phyloP scores from a whole-genome alignment of 106 monocot genomes.

The Narthecium ossifragum region DNA sequence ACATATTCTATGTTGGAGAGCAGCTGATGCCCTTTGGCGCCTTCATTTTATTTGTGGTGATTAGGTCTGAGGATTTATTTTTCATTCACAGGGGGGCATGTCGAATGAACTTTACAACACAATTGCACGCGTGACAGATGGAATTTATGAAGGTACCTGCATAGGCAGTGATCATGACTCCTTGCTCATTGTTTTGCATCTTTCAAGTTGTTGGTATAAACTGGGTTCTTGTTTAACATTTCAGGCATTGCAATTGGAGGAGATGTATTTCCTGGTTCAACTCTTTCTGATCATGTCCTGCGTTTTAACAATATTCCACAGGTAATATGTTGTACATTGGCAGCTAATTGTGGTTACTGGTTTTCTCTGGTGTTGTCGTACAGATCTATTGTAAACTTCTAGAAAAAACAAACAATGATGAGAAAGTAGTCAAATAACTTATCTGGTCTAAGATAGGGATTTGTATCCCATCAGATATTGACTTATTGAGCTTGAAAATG shows the following conservation, averaged over 20 bases:
- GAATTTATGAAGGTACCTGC: conserved; percentile 92
- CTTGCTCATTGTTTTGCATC: background rate
- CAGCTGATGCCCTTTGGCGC: too few relatives aligned
- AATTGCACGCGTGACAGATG: conserved; percentile 96
- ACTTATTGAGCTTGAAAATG: too few relatives aligned
- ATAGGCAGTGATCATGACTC: background rate
- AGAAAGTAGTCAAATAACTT: too few relatives aligned
- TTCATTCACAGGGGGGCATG: conserved; percentile 80
- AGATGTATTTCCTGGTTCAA: conserved; percentile 98
- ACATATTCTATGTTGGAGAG: too few relatives aligned
- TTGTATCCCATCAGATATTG: too few relatives aligned
- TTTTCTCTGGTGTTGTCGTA: too few relatives aligned
- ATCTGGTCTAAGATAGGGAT: too few relatives aligned
- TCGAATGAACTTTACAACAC: conserved; percentile 96
- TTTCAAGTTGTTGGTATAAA: background rate
- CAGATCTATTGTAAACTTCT: too few relatives aligned
- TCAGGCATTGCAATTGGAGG: conserved; percentile 96
- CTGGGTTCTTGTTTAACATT: background rate
- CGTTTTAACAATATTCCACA: conserved; percentile 96
- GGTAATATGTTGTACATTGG: conserved; percentile 33
- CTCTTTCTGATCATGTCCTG: conserved; percentile 94
- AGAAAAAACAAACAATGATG: too few relatives aligned
- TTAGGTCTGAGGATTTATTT: conserved; percentile 4
- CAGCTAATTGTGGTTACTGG: too few relatives aligned
- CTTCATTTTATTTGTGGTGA: too few relatives aligned